Evolutionary conservation across 345 rosid species (phyloP).

Genomic region (Xanthoceras sorbifolium): DNA sequence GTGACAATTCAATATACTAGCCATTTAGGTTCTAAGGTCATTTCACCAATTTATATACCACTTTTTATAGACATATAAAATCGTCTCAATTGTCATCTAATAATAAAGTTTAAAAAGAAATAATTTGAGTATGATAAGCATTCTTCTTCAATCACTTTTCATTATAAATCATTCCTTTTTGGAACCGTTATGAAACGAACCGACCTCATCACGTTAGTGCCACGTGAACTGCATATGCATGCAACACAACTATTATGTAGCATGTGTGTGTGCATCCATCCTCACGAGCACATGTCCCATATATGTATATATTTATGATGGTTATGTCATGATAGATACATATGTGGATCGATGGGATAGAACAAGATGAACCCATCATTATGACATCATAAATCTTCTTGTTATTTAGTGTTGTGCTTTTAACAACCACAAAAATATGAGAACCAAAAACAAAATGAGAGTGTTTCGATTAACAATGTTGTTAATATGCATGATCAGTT

Average conservation of each 20-base stretch:
- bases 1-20: no score
- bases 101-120: not conserved
- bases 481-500: no score
- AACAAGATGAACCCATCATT: not conserved
- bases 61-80: no score
- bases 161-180: slow-evolving; percentile 5
- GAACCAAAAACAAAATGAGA: not conserved
- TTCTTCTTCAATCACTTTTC: slow-evolving; percentile 1
- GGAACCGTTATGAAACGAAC: slow-evolving; percentile 26
- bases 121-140: not conserved
- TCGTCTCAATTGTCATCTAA: no score
- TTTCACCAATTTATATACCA: no score
- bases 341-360: not conserved
- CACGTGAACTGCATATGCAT: slow-evolving; percentile 47
- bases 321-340: slow-evolving; percentile 6
- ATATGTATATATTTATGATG: not conserved
- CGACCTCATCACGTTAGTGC: slow-evolving; percentile 41
- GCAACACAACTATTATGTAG: slow-evolving; percentile 23
- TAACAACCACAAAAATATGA: slow-evolving; percentile 1
- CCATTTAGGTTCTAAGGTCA: no score
- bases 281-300: slow-evolving; percentile 31
- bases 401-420: not conserved
- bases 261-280: not conserved
- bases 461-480: not conserved
- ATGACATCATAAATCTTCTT: slow-evolving; percentile 19